These are phyloP conservation scores for Cotoneaster glaucophyllus DNA, from an alignment of 306 rosid species.

Conservation along the genomic window DNA sequence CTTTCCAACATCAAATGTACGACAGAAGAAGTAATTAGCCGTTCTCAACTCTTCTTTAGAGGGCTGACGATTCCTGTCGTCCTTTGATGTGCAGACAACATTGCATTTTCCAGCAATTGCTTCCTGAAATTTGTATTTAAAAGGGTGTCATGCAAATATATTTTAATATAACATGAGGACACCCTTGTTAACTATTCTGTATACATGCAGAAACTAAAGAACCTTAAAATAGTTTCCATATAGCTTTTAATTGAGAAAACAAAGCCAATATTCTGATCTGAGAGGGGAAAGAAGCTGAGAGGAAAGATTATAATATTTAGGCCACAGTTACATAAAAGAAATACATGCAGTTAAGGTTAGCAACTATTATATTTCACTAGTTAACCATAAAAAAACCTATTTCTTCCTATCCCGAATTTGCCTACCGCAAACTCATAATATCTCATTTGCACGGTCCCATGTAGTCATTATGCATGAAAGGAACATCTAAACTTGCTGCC, in stretches of 20 bases:
- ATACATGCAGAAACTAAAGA: neutral
- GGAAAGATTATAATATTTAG: neutral
- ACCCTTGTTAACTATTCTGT: neutral
- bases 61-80: conserved; percentile 47
- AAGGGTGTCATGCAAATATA: neutral
- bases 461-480: neutral
- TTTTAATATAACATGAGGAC: neutral
- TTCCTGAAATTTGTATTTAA: conserved; percentile 38
- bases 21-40: conserved; percentile 43
- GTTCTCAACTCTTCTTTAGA: conserved; percentile 32
- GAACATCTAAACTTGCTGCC: neutral
- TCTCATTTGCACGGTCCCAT: neutral
- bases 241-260: neutral
- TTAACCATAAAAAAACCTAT: neutral
- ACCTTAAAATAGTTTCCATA: neutral
- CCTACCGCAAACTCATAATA: neutral
- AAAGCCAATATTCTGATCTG: neutral
- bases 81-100: conserved; percentile 54
- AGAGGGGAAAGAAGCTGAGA: neutral
- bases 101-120: conserved; percentile 47
- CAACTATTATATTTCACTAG: neutral
- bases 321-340: neutral
- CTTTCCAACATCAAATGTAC: conserved; percentile 37
- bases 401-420: neutral
- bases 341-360: neutral